Percentiles rank a stretch among this genome's conserved stretches.
Evolutionary conservation across 192 early-diverging fungal genomes (phyloP).

Genomic region (Entomortierella lignicola): DNA sequence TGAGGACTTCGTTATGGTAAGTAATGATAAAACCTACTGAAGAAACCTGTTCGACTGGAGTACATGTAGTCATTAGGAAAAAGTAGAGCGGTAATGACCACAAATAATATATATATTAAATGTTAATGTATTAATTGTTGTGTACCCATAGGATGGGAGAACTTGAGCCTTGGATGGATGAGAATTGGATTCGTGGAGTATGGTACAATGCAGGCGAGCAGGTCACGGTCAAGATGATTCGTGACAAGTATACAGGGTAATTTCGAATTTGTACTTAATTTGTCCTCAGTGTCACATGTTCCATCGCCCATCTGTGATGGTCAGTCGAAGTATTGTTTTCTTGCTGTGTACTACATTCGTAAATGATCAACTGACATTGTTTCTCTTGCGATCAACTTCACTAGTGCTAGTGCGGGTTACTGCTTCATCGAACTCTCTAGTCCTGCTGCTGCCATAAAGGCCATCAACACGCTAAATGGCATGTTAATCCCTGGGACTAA

Average conservation of each 20-base stretch:
- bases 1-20: constrained; percentile 35
- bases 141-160: constrained; percentile 86
- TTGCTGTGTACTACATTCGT: too few relatives aligned
- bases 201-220: constrained; percentile 89
- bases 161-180: constrained; percentile 98
- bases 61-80: too few relatives aligned
- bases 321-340: too few relatives aligned
- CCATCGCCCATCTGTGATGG: too few relatives aligned
- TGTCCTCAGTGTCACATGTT: too few relatives aligned
- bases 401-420: constrained; percentile 81
- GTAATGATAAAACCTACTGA: not conserved
- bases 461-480: constrained; percentile 81
- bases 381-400: not conserved
- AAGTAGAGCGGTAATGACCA: too few relatives aligned
- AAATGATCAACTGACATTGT: not conserved
- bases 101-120: too few relatives aligned
- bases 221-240: constrained; percentile 94
- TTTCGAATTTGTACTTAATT: not conserved
- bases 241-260: constrained; percentile 90
- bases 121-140: too few relatives aligned
- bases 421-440: constrained; percentile 91
- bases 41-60: too few relatives aligned
- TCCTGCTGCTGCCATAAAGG: constrained; percentile 73
- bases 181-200: constrained; percentile 85
- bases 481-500: constrained; percentile 84